Evolutionary conservation across 192 early-diverging fungal species (phyloP).

Genomic region (Linnemannia zychae): DNA sequence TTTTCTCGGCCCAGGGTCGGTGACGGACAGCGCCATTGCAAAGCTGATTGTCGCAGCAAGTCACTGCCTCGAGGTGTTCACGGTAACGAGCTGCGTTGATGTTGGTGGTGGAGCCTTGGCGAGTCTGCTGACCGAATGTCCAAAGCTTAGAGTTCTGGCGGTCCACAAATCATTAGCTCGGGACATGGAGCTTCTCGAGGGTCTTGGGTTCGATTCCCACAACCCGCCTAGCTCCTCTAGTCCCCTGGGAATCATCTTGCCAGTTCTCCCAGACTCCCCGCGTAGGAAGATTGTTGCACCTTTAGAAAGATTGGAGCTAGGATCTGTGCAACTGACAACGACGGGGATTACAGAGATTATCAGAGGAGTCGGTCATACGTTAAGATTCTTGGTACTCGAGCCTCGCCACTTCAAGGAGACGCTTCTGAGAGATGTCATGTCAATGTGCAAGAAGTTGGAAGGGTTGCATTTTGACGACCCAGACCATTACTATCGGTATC

Average conservation of each 20-base stretch:
- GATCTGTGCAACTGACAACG: constrained; percentile 25
- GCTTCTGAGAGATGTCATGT: constrained; percentile 21
- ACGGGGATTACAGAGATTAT: constrained; percentile 32
- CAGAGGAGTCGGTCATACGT: constrained; percentile 7
- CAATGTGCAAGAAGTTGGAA: constrained; percentile 26
- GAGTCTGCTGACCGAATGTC: constrained; percentile 39
- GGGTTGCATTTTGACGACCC: constrained; percentile 28
- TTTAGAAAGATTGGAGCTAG: constrained; percentile 40
- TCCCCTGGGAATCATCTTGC: neutral
- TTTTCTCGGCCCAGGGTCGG: constrained; percentile 44
- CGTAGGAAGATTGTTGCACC: constrained; percentile 32
- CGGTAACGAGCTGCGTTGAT: constrained; percentile 52
- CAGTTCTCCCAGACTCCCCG: neutral
- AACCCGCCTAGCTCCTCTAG: neutral
- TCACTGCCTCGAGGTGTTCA: constrained; percentile 34
- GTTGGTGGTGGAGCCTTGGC: constrained; percentile 44
- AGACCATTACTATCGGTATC: constrained; percentile 10
- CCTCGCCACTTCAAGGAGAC: constrained; percentile 38
- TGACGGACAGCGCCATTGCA: constrained; percentile 49
- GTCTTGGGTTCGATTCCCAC: constrained; percentile 23
- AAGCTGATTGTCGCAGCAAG: constrained; percentile 36
- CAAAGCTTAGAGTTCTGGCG: constrained; percentile 39
- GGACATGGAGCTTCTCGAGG: constrained; percentile 39
- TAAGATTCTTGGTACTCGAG: constrained; percentile 36
- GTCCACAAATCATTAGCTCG: constrained; percentile 33